Evolutionary conservation across 257 asterid species (phyloP), one percentile per base, ranked within the genome.

Genomic region (Primulina eburnea): DNA sequence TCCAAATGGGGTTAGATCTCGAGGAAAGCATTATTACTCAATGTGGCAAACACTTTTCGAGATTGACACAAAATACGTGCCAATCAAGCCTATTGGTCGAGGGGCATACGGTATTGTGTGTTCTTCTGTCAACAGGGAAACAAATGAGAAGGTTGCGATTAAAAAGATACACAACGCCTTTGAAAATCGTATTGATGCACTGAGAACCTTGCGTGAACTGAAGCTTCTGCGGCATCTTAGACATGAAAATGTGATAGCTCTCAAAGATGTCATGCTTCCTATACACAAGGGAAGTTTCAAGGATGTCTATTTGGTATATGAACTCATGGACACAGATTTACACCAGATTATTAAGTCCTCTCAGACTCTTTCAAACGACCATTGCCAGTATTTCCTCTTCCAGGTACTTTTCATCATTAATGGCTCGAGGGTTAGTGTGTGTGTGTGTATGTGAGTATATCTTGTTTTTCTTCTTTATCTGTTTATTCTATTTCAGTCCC

Each of bases 41-140:
- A 82, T 84, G 89, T 86, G 92, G 92, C 89, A 86, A 68, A 73
- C 88, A 2, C 77, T 86, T 37, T 86, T 86, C 56, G 89, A 86
- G 76, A 84, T 86, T 21, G 92, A 86, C 67, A 84, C 81, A 18
- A 86, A 86, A 66, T 86, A 86, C 64, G 86, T 84, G 52, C 92
- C 92, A 10, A 86, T 86, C 76, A 84, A 86, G 81, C 89, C 92
- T 8, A 86, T 86, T 69, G 89, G 89, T 38, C 82, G 92, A 68
- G 92, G 92, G 40, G 92, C 92, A 65, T 84, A 84, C 67, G 92
- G 92, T 12, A 84, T 86, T 65, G 92, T 86, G 28, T 86, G 92
- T 66, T 86, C 92, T 67, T 86, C 89, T 38, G 62, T 86, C 70
- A 82, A 84, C 77, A 73, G 79, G 68, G 92, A 86, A 29, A 78